A percentile compares a stretch with the other conserved stretches of the same genome.
Conservation (phyloP, 2,329 filamentous ascomycete species). For the Cytospora schulzeri region DNA sequence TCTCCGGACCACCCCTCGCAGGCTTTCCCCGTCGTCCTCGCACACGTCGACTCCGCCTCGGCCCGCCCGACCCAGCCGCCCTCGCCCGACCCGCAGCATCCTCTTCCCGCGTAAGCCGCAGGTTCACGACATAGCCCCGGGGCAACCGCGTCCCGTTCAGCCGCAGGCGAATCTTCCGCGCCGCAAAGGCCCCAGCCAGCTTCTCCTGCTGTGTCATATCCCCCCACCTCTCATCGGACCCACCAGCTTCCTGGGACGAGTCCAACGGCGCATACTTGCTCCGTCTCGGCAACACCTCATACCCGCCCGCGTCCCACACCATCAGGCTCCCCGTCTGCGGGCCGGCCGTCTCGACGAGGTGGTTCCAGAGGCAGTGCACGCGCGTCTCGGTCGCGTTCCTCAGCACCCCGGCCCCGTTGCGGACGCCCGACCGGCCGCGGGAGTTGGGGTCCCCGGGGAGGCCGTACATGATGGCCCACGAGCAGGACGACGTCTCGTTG, state of each 20-base stretch:
- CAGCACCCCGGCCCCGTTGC: slow-evolving; percentile 43
- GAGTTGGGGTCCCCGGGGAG: slow-evolving; percentile 61
- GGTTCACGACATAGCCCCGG: slow-evolving; percentile 52
- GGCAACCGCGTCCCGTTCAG: slow-evolving; percentile 58
- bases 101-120: slow-evolving; percentile 49
- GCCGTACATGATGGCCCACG: slow-evolving; percentile 67
- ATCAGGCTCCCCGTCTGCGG: slow-evolving; percentile 57
- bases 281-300: slow-evolving; percentile 50
- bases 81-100: slow-evolving; percentile 24
- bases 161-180: slow-evolving; percentile 58
- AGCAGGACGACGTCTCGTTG: slow-evolving; percentile 65
- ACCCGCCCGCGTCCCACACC: slow-evolving; percentile 65
- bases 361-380: slow-evolving; percentile 64
- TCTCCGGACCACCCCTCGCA: slow-evolving; percentile 30
- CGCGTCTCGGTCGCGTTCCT: slow-evolving; percentile 65
- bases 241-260: slow-evolving; percentile 26
- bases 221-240: slow-evolving; percentile 24
- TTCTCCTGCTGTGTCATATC: slow-evolving; percentile 46
- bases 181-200: slow-evolving; percentile 53
- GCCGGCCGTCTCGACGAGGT: slow-evolving; percentile 62
- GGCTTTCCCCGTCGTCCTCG: not conserved
- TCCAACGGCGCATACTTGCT: slow-evolving; percentile 34
- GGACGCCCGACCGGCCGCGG: slow-evolving; percentile 7
- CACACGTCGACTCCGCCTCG: slow-evolving; percentile 3
- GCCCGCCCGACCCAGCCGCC: slow-evolving; percentile 11